Base-by-base conservation (phyloP, 345 rosid species). In the Camelina neglecta region DNA sequence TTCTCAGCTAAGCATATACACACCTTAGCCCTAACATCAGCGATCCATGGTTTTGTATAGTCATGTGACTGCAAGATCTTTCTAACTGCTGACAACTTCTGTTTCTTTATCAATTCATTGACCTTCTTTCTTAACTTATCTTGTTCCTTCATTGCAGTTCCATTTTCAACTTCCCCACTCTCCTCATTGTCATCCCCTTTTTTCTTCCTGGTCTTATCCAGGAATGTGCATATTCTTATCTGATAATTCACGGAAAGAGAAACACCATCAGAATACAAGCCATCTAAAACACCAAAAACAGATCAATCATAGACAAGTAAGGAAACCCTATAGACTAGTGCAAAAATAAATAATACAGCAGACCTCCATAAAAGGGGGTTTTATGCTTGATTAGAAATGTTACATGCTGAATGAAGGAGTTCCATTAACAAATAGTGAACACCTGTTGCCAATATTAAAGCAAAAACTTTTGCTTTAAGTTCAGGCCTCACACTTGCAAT, bases 11-110 rank as follows among this genome's bases (percentile, higher is more conserved):
- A 76, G 73, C 50, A 81, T 72, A 47, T n/a, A 78, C 79, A 85
- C 62, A 95, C 98, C 98, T 93, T 95, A 72, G 96, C 99, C 80
- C 82, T 90, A 20, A 69, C 79, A 29, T 87, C 98, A 74, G 79
- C 81, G 36, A 65, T 73, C 99, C 99, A 95, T 47, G 98, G 85
- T 62, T 80, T 86, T 68, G 85, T 81, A 79, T 79, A 86, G 77
- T 87, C 95, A 36, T 89, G 87, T 26, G 82, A 85, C 79, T 84
- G 83, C 85, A 95, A 86, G 70, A 95, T 87, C 76, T 85, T 80
- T 87, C 89, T 89, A 56, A 88, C 96, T 33, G 97, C 92, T 11
- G 86, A 81, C 76, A 95, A 71, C 85, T 93, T 93, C 72, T 88
- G 93, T 77, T 86, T 88, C 83, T 88, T 90, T 69, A 93, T 87